Percentiles rank a stretch among this genome's conserved stretches.
Conservation (phyloP, 129 eudicot species). For the Logfia minima region DNA sequence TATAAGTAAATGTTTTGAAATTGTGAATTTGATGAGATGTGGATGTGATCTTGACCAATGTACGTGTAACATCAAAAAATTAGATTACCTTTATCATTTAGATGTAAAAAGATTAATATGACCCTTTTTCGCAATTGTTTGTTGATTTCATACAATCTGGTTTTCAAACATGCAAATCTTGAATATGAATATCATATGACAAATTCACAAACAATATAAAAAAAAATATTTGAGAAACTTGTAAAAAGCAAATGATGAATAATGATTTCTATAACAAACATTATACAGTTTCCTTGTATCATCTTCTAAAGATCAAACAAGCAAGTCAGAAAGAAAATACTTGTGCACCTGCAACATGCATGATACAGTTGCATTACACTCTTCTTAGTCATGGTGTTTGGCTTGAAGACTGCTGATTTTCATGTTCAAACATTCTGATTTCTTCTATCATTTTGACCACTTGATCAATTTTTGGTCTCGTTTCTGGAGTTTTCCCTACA, state of each 20-base stretch:
- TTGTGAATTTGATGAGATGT: no score
- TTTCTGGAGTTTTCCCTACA: conserved; percentile 59
- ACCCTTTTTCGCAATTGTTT: no score
- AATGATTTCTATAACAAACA: conserved; percentile 9
- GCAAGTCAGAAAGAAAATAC: neutral
- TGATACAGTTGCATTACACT: neutral
- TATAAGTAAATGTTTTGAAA: no score
- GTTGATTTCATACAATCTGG: no score
- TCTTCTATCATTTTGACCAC: conserved; percentile 77
- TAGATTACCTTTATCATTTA: no score
- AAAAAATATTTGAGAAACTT: no score
- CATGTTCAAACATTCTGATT: conserved; percentile 45
- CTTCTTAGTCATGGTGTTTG: conserved; percentile 33
- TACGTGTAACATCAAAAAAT: no score
- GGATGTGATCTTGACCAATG: no score
- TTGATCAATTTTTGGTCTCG: conserved; percentile 71
- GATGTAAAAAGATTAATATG: no score
- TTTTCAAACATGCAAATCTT: neutral
- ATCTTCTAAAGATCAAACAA: neutral
- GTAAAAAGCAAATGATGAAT: conserved; percentile 4
- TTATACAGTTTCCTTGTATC: neutral
- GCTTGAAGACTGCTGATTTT: conserved; percentile 39
- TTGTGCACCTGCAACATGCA: neutral
- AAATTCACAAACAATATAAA: neutral
- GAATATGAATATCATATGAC: neutral